Conservation (phyloP, 2,329 filamentous ascomycete species). For the Metarhizium robertsii region DNA sequence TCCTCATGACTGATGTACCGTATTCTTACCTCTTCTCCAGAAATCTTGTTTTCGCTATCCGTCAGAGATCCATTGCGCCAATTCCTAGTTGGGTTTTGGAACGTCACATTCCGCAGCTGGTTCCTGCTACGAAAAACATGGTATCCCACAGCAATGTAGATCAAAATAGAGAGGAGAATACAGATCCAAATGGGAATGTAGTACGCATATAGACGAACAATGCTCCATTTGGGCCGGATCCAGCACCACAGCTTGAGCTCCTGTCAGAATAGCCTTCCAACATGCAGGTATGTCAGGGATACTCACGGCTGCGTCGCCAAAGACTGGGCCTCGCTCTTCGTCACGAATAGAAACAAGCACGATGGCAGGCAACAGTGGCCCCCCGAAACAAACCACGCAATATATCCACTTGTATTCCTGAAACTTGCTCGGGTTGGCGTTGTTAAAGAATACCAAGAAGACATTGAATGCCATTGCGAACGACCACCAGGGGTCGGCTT, state of each 20-base stretch:
- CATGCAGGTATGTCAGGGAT: background rate
- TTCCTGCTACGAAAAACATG: slow-evolving; percentile 51
- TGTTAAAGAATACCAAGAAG: slow-evolving; percentile 55
- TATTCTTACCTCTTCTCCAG: slow-evolving; percentile 23
- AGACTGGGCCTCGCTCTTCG: slow-evolving; percentile 30
- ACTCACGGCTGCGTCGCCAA: slow-evolving; percentile 47
- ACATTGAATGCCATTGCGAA: slow-evolving; percentile 78
- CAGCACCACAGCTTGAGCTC: slow-evolving; percentile 47
- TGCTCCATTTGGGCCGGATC: slow-evolving; percentile 44
- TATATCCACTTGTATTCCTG: slow-evolving; percentile 63
- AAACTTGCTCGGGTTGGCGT: slow-evolving; percentile 52
- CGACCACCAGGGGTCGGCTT: slow-evolving; percentile 67
- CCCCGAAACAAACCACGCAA: slow-evolving; percentile 57
- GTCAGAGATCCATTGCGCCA: slow-evolving; percentile 14
- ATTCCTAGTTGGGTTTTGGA: slow-evolving; percentile 14
- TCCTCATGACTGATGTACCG: background rate
- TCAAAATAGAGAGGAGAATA: slow-evolving; percentile 42
- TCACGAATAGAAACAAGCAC: slow-evolving; percentile 50
- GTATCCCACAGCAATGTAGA: slow-evolving; percentile 48
- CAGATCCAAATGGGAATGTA: slow-evolving; percentile 54
- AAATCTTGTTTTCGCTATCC: slow-evolving; percentile 19
- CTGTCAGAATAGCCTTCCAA: background rate
- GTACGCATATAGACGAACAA: slow-evolving; percentile 49
- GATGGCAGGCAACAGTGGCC: slow-evolving; percentile 59
- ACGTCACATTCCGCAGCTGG: slow-evolving; percentile 36